phyloP scores from a whole-genome alignment of 768 basidiomycete species.

The Asterophora parasitica region DNA sequence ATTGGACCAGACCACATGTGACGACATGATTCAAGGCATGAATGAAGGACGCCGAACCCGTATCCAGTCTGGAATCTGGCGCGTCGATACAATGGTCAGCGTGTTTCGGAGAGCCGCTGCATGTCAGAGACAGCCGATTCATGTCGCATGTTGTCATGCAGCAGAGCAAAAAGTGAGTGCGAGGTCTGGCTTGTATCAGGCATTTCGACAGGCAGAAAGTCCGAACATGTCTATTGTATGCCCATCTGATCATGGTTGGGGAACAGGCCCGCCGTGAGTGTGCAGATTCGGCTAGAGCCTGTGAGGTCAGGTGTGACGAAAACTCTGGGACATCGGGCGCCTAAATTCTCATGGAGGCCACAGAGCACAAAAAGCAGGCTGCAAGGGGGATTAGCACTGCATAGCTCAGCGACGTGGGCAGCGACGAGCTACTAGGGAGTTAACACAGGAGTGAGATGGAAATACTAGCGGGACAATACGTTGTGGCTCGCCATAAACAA shows the following conservation, averaged over 20 bases:
- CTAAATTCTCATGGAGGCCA: too few relatives aligned
- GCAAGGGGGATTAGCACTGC: neutral
- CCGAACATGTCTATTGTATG: constrained; percentile 11
- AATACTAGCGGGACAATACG: neutral
- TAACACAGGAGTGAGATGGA: neutral
- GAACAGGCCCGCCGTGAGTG: constrained; percentile 1
- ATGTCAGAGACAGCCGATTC: neutral
- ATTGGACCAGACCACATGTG: too few relatives aligned
- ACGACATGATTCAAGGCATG: too few relatives aligned
- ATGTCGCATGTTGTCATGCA: constrained; percentile 9
- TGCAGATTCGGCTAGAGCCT: constrained; percentile 1
- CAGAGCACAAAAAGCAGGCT: too few relatives aligned
- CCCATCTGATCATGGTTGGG: constrained; percentile 7
- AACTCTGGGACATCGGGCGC: too few relatives aligned
- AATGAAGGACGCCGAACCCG: too few relatives aligned
- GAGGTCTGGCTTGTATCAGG: neutral
- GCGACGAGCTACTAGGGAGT: neutral
- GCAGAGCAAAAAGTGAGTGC: constrained; percentile 2
- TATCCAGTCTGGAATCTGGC: too few relatives aligned
- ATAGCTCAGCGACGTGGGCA: neutral
- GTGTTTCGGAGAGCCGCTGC: constrained; percentile 3
- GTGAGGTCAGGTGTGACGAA: too few relatives aligned
- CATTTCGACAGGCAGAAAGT: constrained; percentile 12
- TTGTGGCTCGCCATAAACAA: constrained; percentile 32
- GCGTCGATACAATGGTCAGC: neutral